Conservation (phyloP, 2,329 filamentous ascomycete species). For the Hypoxylon sp. region DNA sequence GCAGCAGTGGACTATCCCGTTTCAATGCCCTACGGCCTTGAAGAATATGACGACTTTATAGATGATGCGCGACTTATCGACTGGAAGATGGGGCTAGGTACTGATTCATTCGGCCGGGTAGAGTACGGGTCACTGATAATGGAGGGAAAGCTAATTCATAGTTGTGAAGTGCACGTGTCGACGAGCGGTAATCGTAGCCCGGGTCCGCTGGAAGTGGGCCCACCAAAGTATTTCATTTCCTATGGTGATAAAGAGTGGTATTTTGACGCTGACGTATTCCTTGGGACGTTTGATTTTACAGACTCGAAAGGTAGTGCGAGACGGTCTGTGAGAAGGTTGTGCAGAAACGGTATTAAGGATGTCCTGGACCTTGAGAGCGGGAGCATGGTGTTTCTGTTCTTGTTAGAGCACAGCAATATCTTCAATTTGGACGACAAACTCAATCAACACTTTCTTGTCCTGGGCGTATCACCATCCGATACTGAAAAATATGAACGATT, state of each 20-base stretch:
- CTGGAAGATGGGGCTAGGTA: background rate
- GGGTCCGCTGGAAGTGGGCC: too few species aligned
- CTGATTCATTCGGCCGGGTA: background rate
- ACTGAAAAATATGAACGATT: background rate
- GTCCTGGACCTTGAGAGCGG: background rate
- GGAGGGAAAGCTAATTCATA: background rate
- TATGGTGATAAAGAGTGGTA: background rate
- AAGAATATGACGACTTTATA: background rate
- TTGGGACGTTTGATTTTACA: background rate
- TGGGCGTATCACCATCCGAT: background rate
- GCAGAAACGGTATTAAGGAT: background rate
- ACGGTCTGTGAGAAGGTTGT: background rate
- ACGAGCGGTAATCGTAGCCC: background rate
- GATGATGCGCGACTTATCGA: background rate
- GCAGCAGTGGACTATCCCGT: background rate
- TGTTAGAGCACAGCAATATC: background rate
- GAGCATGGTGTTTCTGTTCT: background rate
- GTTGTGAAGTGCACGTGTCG: background rate
- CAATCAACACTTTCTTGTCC: background rate
- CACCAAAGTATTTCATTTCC: background rate
- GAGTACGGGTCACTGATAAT: background rate
- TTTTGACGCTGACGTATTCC: background rate
- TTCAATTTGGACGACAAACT: too few species aligned
- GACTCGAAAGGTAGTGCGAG: background rate
- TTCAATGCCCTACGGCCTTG: too few species aligned